A percentile compares a stretch with the other conserved stretches of the same genome.
Evolutionary conservation across 1,139 yeast species (phyloP).

Genomic region (Groenewaldozyma sp.): DNA sequence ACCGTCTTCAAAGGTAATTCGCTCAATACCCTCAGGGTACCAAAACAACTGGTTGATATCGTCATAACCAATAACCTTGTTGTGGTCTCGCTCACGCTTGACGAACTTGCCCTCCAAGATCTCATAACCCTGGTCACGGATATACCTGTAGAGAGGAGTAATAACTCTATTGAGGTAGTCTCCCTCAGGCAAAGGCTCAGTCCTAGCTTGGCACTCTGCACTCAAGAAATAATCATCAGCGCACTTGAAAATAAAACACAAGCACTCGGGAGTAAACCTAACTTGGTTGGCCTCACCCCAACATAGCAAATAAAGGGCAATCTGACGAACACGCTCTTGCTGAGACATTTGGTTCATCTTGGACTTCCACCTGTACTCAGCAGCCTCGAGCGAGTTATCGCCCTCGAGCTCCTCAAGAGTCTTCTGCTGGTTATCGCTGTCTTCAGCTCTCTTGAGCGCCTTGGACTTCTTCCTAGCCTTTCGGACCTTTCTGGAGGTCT

Average conservation of each 20-base stretch:
- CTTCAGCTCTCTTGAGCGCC: slow-evolving; percentile 49
- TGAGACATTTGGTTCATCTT: slow-evolving; percentile 64
- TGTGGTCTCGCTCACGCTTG: slow-evolving; percentile 95
- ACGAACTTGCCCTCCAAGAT: slow-evolving; percentile 90
- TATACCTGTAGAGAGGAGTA: slow-evolving; percentile 83
- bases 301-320: slow-evolving; percentile 77
- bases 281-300: slow-evolving; percentile 99
- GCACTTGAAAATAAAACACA: slow-evolving; percentile 89
- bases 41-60: slow-evolving; percentile 97
- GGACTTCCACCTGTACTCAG: slow-evolving; percentile 76
- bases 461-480: slow-evolving; percentile 51
- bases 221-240: slow-evolving; percentile 82
- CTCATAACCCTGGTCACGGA: slow-evolving; percentile 93
- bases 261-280: slow-evolving; percentile 85
- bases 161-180: slow-evolving; percentile 86
- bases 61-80: slow-evolving; percentile 90
- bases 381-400: slow-evolving; percentile 70
- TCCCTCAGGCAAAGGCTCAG: slow-evolving; percentile 84
- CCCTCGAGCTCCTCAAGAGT: slow-evolving; percentile 78
- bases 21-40: slow-evolving; percentile 98
- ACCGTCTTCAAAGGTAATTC: slow-evolving; percentile 86
- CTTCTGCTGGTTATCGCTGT: slow-evolving; percentile 38
- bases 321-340: slow-evolving; percentile 77
- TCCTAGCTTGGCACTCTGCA: slow-evolving; percentile 77
- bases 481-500: slow-evolving; percentile 46